Evolutionary conservation across 2,329 filamentous ascomycete species (phyloP), one percentile per base, ranked within the genome.

Genomic region (Elsinoe batatas): DNA sequence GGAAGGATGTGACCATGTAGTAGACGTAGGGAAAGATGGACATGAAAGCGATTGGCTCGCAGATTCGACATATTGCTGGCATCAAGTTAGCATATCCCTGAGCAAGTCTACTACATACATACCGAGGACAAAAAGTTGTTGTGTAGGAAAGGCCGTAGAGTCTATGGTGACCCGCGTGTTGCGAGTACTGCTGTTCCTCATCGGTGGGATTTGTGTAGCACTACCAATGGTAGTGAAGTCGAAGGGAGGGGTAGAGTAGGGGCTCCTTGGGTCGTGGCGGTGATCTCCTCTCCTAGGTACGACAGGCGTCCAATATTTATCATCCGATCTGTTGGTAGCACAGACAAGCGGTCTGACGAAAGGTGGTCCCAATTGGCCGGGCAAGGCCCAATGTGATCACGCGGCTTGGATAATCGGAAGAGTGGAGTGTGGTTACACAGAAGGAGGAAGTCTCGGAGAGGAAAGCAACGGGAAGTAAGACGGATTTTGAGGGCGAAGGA

Each of bases 41-140:
- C 89, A 96, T 97, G 78, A 98, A 97, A 5, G 93, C 93, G 70
- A 98, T 97, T 53, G 93, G 93, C 70, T 98, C 93, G 77, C 90
- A 96, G 75, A 98, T 91, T 67, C 93, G 85, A 73, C 91, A 95
- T 66, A 95, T 79, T 44, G 90, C 91, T 94, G 60, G 26, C 17
- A 13, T 20, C 26, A n/a, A 10, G 30, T 26, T 15, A 37, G 17
- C 51, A 22, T 35, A 10, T n/a, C n/a, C 7, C n/a, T 32, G 10
- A 17, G 17, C 17, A 32, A 13, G 10, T 36, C 51, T 6, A 17
- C 30, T n/a, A 33, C 42, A 3, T 10, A 51, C 75, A 62, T 70
- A 80, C 78, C 76, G 55, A 80, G 67, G 20, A 80, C 68, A 57
- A 77, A 78, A 62, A 84, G 73, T 64, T 84, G 81, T 62, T 72